Base-by-base conservation (phyloP, 371 early-diverging fungal genomes). In the Coemansia sp. region DNA sequence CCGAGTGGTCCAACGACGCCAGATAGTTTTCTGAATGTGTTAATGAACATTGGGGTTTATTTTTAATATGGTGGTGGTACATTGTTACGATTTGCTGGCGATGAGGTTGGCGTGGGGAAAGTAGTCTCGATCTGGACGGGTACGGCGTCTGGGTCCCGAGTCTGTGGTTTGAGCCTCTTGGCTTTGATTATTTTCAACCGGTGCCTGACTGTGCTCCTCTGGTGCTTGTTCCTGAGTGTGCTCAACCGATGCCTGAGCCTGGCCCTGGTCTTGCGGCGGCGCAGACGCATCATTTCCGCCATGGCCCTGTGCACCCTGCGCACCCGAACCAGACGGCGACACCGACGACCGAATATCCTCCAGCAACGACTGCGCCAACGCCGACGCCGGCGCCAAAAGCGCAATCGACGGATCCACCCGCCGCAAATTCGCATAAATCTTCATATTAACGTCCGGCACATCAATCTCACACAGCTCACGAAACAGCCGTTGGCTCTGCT, bases 1-100 rank as follows among this genome's bases (percentile, higher is more conserved):
- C 91, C 57, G 97, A 97, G 71, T 91, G 89, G 87, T 87, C 92
- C 53, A 87, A 85, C 70, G 63, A 34, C 21, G 27, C 34, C 55
- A 79, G 63, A 48, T 69, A 77, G 66, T 26, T 52, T 34, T 34
- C 8, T 8, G 10, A 10, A 24, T 24, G 24, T 34, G 8, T 34
- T 29, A 29, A 29, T 29, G 29, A 29, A 29, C 29, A 29, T 29
- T 4, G 6, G 29, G 29, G 4, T 29, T 29, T 5, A 5, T 29
- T 29, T 6, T 34, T 34, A 34, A 34, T 34, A 34, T 34, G 10
- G 16, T 27, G 54, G 56, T 54, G 55, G 34, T 24, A 53, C 27
- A 51, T 60, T 58, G 22, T 27, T 34, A 61, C 18, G 61, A 45
- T 5, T 26, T 61, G 22, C 37, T 37, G 37, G 61, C 22, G 16